phyloP scores from a whole-genome alignment of 1,284 basidiomycete genomes.

The Inonotus hispidus region DNA sequence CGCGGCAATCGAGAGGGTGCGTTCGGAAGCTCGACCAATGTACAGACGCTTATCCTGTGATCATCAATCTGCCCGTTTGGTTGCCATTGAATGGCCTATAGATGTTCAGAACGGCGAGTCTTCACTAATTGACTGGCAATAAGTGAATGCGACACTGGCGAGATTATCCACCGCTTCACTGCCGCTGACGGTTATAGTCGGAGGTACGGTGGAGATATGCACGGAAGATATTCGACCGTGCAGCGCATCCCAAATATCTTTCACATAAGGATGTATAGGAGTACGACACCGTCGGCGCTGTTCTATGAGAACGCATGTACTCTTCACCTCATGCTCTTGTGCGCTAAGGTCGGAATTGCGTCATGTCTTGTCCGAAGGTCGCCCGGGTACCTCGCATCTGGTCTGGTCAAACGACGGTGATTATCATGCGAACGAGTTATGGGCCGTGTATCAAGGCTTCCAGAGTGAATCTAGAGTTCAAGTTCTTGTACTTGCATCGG shows the following conservation, averaged over 20 bases:
- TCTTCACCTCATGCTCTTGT: not conserved
- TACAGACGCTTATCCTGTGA: not conserved
- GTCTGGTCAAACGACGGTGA: too few relatives aligned
- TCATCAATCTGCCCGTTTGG: not conserved
- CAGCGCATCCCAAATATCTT: not conserved
- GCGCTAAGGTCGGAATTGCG: not conserved
- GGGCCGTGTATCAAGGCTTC: not conserved
- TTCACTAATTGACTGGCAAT: not conserved
- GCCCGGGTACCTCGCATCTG: too few relatives aligned
- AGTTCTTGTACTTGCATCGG: not conserved
- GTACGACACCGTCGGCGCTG: not conserved
- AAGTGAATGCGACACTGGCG: not conserved
- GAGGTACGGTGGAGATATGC: not conserved
- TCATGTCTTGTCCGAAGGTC: too few relatives aligned
- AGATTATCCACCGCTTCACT: not conserved
- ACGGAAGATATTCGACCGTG: not conserved
- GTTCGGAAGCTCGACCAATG: not conserved
- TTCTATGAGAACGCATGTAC: not conserved
- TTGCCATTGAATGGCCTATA: not conserved
- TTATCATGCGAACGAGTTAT: too few relatives aligned
- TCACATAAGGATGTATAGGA: not conserved
- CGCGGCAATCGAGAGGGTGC: slow-evolving; percentile 4
- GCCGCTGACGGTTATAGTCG: not conserved
- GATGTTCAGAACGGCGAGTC: not conserved
- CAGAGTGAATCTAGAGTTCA: not conserved